Conservation (phyloP, 805 yeast genomes). For the Kuraishia hungarica region DNA sequence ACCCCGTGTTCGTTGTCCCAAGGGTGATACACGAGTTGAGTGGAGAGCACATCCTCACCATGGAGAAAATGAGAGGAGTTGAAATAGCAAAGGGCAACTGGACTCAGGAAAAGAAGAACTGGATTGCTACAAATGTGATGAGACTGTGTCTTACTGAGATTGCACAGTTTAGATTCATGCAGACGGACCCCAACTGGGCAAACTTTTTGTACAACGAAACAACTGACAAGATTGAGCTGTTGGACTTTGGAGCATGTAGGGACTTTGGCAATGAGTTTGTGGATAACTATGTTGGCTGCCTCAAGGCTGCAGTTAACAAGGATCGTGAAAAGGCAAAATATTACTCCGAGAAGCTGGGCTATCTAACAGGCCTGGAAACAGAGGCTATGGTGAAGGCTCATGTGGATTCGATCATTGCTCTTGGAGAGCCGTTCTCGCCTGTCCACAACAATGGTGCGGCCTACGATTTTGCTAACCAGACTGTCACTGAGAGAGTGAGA, state of each 20-base stretch:
- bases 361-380: conserved; percentile 85
- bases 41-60: conserved; percentile 78
- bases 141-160: conserved; percentile 80
- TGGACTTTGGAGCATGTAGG: conserved; percentile 95
- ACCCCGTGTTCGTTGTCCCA: conserved; percentile 70
- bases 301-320: conserved; percentile 64
- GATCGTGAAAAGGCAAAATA: conserved; percentile 59
- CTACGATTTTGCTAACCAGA: conserved; percentile 75
- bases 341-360: conserved; percentile 70
- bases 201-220: conserved; percentile 75
- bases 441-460: conserved; percentile 34
- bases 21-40: conserved; percentile 68
- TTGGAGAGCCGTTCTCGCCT: conserved; percentile 86
- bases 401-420: conserved; percentile 77
- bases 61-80: conserved; percentile 79
- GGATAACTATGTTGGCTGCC: conserved; percentile 54
- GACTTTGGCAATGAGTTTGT: conserved; percentile 65
- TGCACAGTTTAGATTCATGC: conserved; percentile 84
- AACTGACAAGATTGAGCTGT: conserved; percentile 69
- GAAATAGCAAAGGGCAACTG: conserved; percentile 75
- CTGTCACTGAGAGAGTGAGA: conserved; percentile 89
- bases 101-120: conserved; percentile 65
- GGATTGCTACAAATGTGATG: conserved; percentile 83
- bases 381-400: conserved; percentile 87
- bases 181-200: conserved; percentile 99